phyloP scores from a whole-genome alignment of 495 filamentous ascomycete species.

The Echria macrotheca region DNA sequence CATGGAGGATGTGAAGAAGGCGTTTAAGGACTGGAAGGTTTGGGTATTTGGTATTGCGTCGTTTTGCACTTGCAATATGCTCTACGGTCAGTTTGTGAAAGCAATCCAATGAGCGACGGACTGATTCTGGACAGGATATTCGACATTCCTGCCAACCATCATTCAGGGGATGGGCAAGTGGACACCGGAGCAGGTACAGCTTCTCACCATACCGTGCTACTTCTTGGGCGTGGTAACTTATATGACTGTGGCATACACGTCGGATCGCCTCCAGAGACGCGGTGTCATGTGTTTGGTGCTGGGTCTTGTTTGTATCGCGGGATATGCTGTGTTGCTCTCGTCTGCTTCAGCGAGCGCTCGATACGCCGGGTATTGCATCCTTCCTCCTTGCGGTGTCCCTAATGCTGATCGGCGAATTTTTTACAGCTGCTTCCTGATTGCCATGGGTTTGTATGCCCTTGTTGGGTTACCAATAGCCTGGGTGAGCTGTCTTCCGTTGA shows the following conservation, averaged over 20 bases:
- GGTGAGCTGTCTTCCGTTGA: constrained; percentile 27
- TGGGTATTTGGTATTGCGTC: constrained; percentile 60
- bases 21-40: constrained; percentile 58
- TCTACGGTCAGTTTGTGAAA: constrained; percentile 62
- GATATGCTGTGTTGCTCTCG: constrained; percentile 62
- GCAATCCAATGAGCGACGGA: no score
- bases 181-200: constrained; percentile 58
- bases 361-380: constrained; percentile 47
- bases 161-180: constrained; percentile 62
- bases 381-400: background rate
- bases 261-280: constrained; percentile 56
- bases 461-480: constrained; percentile 69
- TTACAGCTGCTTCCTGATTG: constrained; percentile 60
- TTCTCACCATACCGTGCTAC: constrained; percentile 76
- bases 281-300: constrained; percentile 56
- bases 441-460: constrained; percentile 63
- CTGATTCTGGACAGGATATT: constrained; percentile 54
- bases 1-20: constrained; percentile 42
- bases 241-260: constrained; percentile 54
- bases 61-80: constrained; percentile 66
- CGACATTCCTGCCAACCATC: constrained; percentile 73
- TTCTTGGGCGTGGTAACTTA: constrained; percentile 62
- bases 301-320: constrained; percentile 54
- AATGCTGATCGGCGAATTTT: constrained; percentile 10
- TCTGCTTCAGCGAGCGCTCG: constrained; percentile 55